Percentiles rank a stretch among this genome's conserved stretches.
phyloP scores from a whole-genome alignment of 2,329 filamentous ascomycete species.

The Drechslerella stenobrocha region DNA sequence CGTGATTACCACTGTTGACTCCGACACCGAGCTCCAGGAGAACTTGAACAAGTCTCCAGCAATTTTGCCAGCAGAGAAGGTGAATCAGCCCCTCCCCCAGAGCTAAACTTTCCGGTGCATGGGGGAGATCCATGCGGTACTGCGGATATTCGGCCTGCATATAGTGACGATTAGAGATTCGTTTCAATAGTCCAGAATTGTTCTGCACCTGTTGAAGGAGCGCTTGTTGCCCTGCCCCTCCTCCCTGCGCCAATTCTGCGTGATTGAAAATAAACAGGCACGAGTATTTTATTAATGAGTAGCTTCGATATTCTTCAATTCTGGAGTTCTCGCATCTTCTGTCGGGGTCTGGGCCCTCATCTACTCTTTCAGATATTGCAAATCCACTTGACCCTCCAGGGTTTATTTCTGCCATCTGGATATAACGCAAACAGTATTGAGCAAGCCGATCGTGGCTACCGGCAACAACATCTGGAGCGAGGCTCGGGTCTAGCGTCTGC shows the following conservation, averaged over 20 bases:
- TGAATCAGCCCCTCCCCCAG: not conserved
- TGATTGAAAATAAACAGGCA: slow-evolving; percentile 22
- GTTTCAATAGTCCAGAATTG: not conserved
- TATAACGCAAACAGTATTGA: slow-evolving; percentile 29
- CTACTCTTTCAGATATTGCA: too few relatives aligned
- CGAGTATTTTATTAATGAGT: slow-evolving; percentile 42
- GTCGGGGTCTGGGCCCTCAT: too few relatives aligned
- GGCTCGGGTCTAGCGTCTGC: slow-evolving; percentile 25
- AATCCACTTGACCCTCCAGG: not conserved
- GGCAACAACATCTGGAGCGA: slow-evolving; percentile 10
- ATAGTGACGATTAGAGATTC: too few relatives aligned
- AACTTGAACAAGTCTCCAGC: slow-evolving; percentile 1
- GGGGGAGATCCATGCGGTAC: too few relatives aligned
- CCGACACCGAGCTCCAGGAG: slow-evolving; percentile 3
- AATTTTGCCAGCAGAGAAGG: not conserved
- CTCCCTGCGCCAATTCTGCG: slow-evolving; percentile 17
- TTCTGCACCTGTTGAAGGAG: not conserved
- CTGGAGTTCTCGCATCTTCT: too few relatives aligned
- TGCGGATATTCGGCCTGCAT: too few relatives aligned
- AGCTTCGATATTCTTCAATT: slow-evolving; percentile 1
- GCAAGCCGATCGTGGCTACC: slow-evolving; percentile 32
- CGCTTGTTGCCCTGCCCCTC: not conserved
- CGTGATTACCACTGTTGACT: not conserved
- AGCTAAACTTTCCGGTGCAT: too few relatives aligned
- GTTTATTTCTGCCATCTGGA: slow-evolving; percentile 14